Conservation (phyloP, 768 basidiomycete species). For the Melanogaster broomeanus region DNA sequence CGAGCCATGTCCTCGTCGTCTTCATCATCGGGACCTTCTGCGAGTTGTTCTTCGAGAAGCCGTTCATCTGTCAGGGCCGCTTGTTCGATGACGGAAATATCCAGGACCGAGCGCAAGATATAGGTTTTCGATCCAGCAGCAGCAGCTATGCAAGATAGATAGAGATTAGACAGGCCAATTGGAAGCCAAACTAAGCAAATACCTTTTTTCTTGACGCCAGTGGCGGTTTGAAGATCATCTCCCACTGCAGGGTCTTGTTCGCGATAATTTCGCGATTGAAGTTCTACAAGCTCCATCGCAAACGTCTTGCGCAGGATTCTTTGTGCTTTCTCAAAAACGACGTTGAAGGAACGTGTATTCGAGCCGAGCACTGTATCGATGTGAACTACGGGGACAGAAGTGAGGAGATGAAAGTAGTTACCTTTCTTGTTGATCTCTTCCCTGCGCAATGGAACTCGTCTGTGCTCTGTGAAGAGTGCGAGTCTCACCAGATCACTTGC, state of each 20-base stretch:
- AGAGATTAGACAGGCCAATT: background rate
- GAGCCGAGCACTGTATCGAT: conserved; percentile 45
- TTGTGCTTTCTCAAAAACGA: conserved; percentile 66
- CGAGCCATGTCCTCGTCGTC: conserved; percentile 51
- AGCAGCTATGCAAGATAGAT: conserved; percentile 38
- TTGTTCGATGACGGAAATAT: conserved; percentile 59
- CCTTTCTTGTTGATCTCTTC: conserved; percentile 92
- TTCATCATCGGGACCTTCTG: conserved; percentile 47
- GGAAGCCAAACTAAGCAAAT: background rate
- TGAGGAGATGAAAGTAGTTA: conserved; percentile 19
- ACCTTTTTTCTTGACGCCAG: conserved; percentile 72
- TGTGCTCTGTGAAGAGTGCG: conserved; percentile 80
- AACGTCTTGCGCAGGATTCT: conserved; percentile 61
- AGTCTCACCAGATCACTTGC: conserved; percentile 76
- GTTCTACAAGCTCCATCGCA: conserved; percentile 84
- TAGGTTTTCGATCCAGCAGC: conserved; percentile 74
- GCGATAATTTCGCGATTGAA: conserved; percentile 59
- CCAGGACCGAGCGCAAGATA: conserved; percentile 76
- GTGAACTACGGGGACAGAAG: background rate
- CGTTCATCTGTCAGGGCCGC: conserved; percentile 52
- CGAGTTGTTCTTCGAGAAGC: conserved; percentile 49
- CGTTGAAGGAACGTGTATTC: conserved; percentile 59
- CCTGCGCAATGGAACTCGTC: conserved; percentile 61
- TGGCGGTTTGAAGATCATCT: conserved; percentile 51
- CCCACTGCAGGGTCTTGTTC: conserved; percentile 31